Evolutionary conservation across 2,329 filamentous ascomycete genomes (phyloP).

Genomic region (Balansia obtecta): DNA sequence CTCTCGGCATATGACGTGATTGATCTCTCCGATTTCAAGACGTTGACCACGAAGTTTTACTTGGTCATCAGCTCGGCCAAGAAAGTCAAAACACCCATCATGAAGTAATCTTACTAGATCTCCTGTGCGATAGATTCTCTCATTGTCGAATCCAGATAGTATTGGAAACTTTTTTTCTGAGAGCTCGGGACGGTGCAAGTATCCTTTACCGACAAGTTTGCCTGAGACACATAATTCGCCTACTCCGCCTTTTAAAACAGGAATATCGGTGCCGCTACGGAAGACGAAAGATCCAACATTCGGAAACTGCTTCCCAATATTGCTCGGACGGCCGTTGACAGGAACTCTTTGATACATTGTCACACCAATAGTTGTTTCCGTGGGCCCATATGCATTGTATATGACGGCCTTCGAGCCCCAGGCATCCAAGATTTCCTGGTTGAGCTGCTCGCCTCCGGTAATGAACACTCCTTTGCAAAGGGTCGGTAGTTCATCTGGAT

Average conservation of each 20-base stretch:
- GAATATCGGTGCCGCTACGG: constrained; percentile 51
- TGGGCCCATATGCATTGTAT: constrained; percentile 88
- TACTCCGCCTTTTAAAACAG: constrained; percentile 65
- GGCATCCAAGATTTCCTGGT: constrained; percentile 74
- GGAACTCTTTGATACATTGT: constrained; percentile 83
- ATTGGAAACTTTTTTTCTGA: constrained; percentile 65
- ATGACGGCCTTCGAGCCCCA: constrained; percentile 76
- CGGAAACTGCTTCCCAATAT: constrained; percentile 76
- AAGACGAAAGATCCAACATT: constrained; percentile 82
- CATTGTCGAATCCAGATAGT: constrained; percentile 35
- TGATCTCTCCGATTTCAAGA: constrained; percentile 84
- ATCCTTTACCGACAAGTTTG: constrained; percentile 78
- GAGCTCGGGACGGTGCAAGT: constrained; percentile 68
- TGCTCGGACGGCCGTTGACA: constrained; percentile 64
- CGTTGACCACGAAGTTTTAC: constrained; percentile 84
- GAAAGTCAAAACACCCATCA: constrained; percentile 74
- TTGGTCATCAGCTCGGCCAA: constrained; percentile 82
- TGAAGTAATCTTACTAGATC: constrained; percentile 74
- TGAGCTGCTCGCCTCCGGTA: constrained; percentile 78
- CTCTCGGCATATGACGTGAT: constrained; percentile 60
- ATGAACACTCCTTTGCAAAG: constrained; percentile 81
- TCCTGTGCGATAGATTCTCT: constrained; percentile 73
- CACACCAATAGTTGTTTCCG: constrained; percentile 84
- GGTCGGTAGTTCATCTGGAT: constrained; percentile 68
- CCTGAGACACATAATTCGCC: constrained; percentile 86